Evolutionary conservation across 495 filamentous ascomycete species (phyloP), one percentile per base, ranked within the genome.

Genomic region (Penicillium pancosmium): DNA sequence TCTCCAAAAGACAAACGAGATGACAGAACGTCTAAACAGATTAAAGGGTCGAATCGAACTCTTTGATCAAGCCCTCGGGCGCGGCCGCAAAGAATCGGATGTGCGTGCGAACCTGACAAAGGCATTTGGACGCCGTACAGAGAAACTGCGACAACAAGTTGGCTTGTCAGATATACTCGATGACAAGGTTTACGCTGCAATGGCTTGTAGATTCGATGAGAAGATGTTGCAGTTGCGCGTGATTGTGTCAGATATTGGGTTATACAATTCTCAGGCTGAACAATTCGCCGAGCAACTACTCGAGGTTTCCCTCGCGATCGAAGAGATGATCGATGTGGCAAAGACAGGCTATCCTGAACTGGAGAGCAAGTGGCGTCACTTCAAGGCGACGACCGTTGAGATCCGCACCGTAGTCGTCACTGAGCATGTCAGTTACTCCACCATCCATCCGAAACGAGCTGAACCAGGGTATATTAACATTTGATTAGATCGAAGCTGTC

Each of bases 41-140:
- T 81, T 91, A 60, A 97, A 97, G 73, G 92, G 90, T 70, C 89
- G 93, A 12, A 91, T 90, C 23, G 91, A 97, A 61, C 82, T 96
- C 55, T 88, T 98, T 25, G 91, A 89, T 6, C 88, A 95, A 70
- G 92, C 95, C 60, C 87, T 94, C 40, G 83, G 86, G 48, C 84
- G 91, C 41, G 94, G 94, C 73, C 86, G 91, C 60, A 95, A 95
- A 66, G 91, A 96, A 59, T 92, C 91, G 0, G 92, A 97, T 76
- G 89, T 93, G 53, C 84, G 90, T 48, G 79, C 88, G 36, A 90
- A 91, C 18, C 75, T 98, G 19, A 87, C 90, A 3, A 93, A 96
- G 63, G 91, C 88, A 2, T 92, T 98, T 74, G 89, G 89, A 52
- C 88, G 91, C 56, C 86, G 90, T 35, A 90, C 90, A 21, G 92